Base-by-base conservation (phyloP, 2,329 filamentous ascomycete species). In the Moelleriella libera region DNA sequence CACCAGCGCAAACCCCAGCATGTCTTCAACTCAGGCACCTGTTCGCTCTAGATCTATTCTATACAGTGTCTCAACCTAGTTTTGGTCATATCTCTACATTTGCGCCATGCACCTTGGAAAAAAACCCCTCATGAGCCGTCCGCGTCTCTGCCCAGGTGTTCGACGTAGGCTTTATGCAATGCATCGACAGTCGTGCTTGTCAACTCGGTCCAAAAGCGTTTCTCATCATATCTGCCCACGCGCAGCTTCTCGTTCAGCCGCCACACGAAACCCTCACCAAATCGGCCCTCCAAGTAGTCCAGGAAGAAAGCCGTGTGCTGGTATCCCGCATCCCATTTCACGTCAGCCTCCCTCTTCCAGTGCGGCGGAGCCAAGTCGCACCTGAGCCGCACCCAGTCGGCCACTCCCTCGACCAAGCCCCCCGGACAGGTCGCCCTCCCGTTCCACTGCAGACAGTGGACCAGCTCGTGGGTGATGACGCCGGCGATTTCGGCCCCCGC, bases 371-470 rank as follows among this genome's bases (percentile, higher is more conserved):
- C 77, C 30, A 94, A 72, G 0, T 75, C 76, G 45, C 82, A 82
- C 53, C 78, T 80, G 51, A 97, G 67, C 2, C 90, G 76, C 29
- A 97, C 89, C 78, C 87, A 97, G 65, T 97, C 92, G 21, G 90
- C 90, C 47, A 97, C 79, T 1, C 90, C 90, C 64, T 97, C 90
- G 48, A 94, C 82, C 44, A 97, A 65, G 0, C 92, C 92, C 1
- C 82, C 82, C 0, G 84, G 84, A 42, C 79, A 78, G 5, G 68
- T 68, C 2, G 71, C 72, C 21, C 56, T 68, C 2, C 72, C 83
- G 55, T 87, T 82, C 65, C 86, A 84, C 64, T 97, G 90, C 67
- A 85, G 94, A 66, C 88, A 96, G 68, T 97, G 92, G 11, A 97
- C 90, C 51, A 96, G 82, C 66, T 97, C 90, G 61, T 97, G 90